Base-by-base conservation (phyloP, 495 filamentous ascomycete genomes). In the Cetradonia linearis region DNA sequence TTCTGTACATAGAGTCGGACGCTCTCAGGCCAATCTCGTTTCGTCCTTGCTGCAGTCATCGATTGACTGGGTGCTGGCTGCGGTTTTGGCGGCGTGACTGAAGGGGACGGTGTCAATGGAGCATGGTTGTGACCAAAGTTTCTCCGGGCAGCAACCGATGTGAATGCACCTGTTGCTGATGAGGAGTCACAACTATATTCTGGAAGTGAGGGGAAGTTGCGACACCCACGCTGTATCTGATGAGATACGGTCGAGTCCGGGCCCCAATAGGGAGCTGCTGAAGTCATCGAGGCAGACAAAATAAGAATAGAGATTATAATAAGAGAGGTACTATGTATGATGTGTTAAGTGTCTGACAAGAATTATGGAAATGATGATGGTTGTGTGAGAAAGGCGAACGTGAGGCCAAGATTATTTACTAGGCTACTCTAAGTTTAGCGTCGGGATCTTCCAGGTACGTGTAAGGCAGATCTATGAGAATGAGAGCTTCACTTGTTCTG, bases 1-100 rank as follows among this genome's bases (percentile, higher is more conserved):
- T 91, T 83, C 67, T 89, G 86, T 16, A 95, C 91, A 67, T 95
- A 96, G 53, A 75, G 70, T 50, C 89, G 87, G 47, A 96, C 87
- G 5, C 81, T 78, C 27, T 82, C 75, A 10, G 89, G 83, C 82
- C 86, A 95, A 65, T 85, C 80, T 66, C 81, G 71, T 86, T 88
- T 69, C 75, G 61, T 71, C 71, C 62, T 76, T 65, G 61, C 72
- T 56, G 55, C 56, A 33, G 55, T 61, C 54, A 70, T 60, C 56
- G 66, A 52, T 25, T 65, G 72, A 27, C 64, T 28, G 28, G 69
- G 56, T 50, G 72, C 46, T 27, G 68, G 61, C 18, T 70, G 38
- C 56, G 66, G 33, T 5, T 56, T 40, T 30, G 66, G 62, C 20
- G 66, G 62, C 20, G 62, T 8, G 52, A 65, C 25, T 52, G 63